Percentiles rank a stretch among this genome's conserved stretches.
Conservation (phyloP, 2,329 filamentous ascomycete species). For the Beauveria caledonica region DNA sequence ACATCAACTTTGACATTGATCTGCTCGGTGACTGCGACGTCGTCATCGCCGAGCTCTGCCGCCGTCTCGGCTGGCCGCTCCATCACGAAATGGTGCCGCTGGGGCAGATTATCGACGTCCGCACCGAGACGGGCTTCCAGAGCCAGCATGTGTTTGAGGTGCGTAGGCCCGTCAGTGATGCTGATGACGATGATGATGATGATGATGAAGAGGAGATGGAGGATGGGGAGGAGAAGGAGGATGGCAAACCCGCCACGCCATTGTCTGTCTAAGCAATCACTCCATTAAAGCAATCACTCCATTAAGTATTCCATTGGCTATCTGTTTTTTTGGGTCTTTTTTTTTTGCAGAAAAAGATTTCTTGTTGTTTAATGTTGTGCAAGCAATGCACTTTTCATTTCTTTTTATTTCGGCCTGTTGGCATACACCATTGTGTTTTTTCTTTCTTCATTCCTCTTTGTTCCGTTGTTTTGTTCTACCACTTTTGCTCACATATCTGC, state of each 20-base stretch:
- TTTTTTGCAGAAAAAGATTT: background rate
- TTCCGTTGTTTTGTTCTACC: background rate
- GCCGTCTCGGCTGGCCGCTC: slow-evolving; percentile 71
- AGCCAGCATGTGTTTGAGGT: slow-evolving; percentile 31
- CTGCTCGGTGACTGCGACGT: slow-evolving; percentile 92
- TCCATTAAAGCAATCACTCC: too few species aligned
- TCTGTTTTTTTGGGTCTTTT: background rate
- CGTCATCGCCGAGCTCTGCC: slow-evolving; percentile 78
- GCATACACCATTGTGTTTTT: background rate
- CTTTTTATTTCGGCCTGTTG: background rate
- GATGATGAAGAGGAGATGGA: background rate
- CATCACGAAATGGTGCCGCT: slow-evolving; percentile 75
- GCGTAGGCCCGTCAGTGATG: background rate
- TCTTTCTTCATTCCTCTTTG: background rate
- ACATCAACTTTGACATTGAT: slow-evolving; percentile 95
- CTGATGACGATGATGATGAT: background rate
- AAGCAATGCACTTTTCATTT: background rate
- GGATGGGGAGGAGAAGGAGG: background rate
- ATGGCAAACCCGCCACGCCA: background rate
- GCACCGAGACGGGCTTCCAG: slow-evolving; percentile 23
- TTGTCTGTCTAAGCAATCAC: background rate
- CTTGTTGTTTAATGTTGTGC: background rate
- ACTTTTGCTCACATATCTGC: background rate
- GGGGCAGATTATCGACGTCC: slow-evolving; percentile 53
- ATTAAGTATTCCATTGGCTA: background rate